Percentiles rank a stretch among this genome's conserved stretches.
phyloP scores from a whole-genome alignment of 768 basidiomycete genomes.

The Amylocystis lapponica region DNA sequence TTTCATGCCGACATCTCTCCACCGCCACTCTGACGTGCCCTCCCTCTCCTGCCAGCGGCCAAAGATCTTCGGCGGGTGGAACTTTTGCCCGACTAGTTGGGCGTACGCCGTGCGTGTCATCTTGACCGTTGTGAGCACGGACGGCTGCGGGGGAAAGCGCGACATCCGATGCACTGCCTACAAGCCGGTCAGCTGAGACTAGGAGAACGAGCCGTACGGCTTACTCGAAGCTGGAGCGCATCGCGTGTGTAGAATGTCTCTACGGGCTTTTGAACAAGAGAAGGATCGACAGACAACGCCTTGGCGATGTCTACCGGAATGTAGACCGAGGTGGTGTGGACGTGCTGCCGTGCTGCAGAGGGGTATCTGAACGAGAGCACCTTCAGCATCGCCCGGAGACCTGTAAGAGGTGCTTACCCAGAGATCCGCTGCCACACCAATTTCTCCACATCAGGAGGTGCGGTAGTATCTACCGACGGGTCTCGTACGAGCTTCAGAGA shows the following conservation, averaged over 20 bases:
- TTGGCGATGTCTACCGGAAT: conserved; percentile 77
- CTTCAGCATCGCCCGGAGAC: not conserved
- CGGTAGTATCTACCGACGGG: conserved; percentile 45
- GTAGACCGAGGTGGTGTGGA: conserved; percentile 74
- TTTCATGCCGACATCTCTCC: conserved; percentile 90
- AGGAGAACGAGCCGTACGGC: conserved; percentile 16
- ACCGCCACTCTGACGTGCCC: conserved; percentile 62
- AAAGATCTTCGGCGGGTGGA: conserved; percentile 88
- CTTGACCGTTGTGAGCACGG: conserved; percentile 53
- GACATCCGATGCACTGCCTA: conserved; percentile 87
- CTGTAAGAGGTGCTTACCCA: conserved; percentile 34
- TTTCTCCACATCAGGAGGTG: conserved; percentile 55
- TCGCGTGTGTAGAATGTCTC: conserved; percentile 97
- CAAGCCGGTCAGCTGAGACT: not conserved
- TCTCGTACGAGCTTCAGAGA: conserved; percentile 62
- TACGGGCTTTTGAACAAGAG: conserved; percentile 78
- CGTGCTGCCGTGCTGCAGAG: conserved; percentile 50
- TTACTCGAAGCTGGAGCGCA: conserved; percentile 80
- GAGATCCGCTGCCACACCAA: conserved; percentile 67
- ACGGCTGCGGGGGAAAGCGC: conserved; percentile 75
- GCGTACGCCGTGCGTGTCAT: conserved; percentile 94
- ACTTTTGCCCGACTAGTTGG: conserved; percentile 86
- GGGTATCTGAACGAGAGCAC: conserved; percentile 55
- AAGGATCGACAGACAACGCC: conserved; percentile 55
- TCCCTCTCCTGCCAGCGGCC: conserved; percentile 63